Evolutionary conservation across 176 grass and related monocot species (phyloP).

Genomic region (Phoenix dactylifera): DNA sequence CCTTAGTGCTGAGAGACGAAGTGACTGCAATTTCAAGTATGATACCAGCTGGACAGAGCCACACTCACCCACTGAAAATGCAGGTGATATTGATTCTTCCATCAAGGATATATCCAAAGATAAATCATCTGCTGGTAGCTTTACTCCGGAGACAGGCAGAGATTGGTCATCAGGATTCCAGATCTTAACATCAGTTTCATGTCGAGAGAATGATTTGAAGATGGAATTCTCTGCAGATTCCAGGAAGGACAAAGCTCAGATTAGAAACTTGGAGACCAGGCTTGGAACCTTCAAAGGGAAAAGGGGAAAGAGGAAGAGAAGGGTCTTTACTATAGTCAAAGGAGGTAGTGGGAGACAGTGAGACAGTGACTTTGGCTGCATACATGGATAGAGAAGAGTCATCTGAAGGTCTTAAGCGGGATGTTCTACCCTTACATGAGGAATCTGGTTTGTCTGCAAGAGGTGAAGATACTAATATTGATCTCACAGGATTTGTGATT

Average conservation of each 20-base stretch:
- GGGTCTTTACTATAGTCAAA: slow-evolving; percentile 13
- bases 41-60: slow-evolving; percentile 37
- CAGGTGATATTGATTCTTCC: slow-evolving; percentile 33
- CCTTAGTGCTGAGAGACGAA: slow-evolving; percentile 38
- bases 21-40: slow-evolving; percentile 26
- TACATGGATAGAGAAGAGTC: slow-evolving; percentile 29
- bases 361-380: slow-evolving; percentile 35
- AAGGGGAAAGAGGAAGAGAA: slow-evolving; percentile 51
- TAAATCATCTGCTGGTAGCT: slow-evolving; percentile 57
- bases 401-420: slow-evolving; percentile 24
- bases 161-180: slow-evolving; percentile 29
- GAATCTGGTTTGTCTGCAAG: slow-evolving; percentile 1
- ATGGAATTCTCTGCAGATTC: slow-evolving; percentile 5
- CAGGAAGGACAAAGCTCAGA: neutral
- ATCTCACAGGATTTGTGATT: slow-evolving; percentile 47
- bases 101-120: slow-evolving; percentile 52
- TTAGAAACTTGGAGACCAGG: slow-evolving; percentile 20
- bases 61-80: slow-evolving; percentile 30
- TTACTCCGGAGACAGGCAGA: slow-evolving; percentile 44
- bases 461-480: slow-evolving; percentile 22
- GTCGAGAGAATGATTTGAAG: slow-evolving; percentile 32
- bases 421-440: neutral
- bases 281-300: slow-evolving; percentile 62
- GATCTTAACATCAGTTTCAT: slow-evolving; percentile 19
- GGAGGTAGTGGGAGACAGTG: slow-evolving; percentile 21